Conservation (phyloP, 75 land plant species). For the Selaginella tamariscina region DNA sequence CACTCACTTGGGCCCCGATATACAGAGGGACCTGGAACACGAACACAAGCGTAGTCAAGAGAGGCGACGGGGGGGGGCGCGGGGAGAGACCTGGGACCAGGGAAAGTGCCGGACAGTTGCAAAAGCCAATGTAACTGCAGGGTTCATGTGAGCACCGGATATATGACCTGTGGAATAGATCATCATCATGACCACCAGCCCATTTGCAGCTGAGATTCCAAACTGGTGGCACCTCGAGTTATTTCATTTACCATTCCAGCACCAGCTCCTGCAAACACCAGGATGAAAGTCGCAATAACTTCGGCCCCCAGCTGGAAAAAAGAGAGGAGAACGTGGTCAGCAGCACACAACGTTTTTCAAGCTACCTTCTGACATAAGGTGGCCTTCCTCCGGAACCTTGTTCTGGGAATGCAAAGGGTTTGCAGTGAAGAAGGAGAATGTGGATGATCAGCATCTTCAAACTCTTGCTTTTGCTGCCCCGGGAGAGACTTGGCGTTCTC, state of each 20-base stretch:
- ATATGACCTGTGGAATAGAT: slow-evolving; percentile 11
- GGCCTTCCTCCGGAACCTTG: not conserved
- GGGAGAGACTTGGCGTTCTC: slow-evolving; percentile 46
- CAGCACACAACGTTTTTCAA: not conserved
- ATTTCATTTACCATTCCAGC: slow-evolving; percentile 8
- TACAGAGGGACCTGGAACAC: slow-evolving; percentile 47
- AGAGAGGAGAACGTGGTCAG: not conserved
- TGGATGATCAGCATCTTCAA: not conserved
- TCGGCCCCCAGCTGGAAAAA: slow-evolving; percentile 11
- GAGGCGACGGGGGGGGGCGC: not conserved
- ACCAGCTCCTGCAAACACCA: slow-evolving; percentile 1
- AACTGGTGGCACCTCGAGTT: slow-evolving; percentile 15
- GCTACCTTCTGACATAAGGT: not conserved
- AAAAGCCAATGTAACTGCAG: slow-evolving; percentile 7
- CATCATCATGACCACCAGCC: slow-evolving; percentile 10
- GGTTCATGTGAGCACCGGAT: slow-evolving; percentile 10
- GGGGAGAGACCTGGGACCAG: not conserved
- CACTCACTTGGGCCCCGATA: slow-evolving; percentile 42
- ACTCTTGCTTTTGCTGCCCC: not conserved
- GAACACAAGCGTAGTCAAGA: not conserved
- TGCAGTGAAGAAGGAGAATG: not conserved
- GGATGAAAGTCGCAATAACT: slow-evolving; percentile 10
- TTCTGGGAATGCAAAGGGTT: not conserved
- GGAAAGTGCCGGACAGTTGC: slow-evolving; percentile 11
- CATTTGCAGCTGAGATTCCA: slow-evolving; percentile 11